These are phyloP conservation scores for Dipteronia sinensis DNA, from an alignment of 345 rosid genomes.

Conservation along the genomic window DNA sequence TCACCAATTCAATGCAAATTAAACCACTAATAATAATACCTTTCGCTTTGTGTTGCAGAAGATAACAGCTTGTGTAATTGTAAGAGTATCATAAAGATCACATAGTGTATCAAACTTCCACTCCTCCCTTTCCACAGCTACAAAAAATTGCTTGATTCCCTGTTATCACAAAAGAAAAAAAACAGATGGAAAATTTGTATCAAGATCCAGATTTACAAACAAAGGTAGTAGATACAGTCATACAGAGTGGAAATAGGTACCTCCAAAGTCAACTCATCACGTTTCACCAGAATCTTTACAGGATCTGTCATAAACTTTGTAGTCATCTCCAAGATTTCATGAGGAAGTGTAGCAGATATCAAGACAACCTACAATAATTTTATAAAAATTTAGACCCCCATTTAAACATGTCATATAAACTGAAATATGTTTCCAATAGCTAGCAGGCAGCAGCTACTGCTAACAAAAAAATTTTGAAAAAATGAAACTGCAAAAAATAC, in stretches of 20 bases:
- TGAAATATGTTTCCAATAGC: neutral
- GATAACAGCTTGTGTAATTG: conserved; percentile 93
- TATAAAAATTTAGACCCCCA: neutral
- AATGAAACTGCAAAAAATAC: neutral
- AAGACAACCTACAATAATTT: conserved; percentile 64
- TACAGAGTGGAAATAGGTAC: conserved; percentile 33
- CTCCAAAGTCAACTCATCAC: conserved; percentile 98
- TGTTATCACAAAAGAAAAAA: conserved; percentile 32
- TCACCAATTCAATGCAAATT: neutral
- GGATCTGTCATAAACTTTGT: conserved; percentile 96
- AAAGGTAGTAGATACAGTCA: neutral
- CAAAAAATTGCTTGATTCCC: conserved; percentile 97
- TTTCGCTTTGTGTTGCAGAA: conserved; percentile 97
- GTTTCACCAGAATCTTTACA: conserved; percentile 92
- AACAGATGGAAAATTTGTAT: neutral
- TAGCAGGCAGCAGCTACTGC: neutral
- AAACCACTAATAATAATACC: conserved; percentile 42
- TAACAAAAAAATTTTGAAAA: neutral
- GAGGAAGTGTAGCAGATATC: conserved; percentile 97
- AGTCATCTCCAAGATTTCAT: conserved; percentile 95
- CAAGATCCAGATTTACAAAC: neutral
- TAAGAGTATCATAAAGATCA: conserved; percentile 95
- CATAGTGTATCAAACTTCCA: conserved; percentile 98
- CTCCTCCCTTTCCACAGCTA: conserved; percentile 94
- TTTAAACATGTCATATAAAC: neutral